Evolutionary conservation across 2,329 filamentous ascomycete genomes (phyloP), one percentile per base, ranked within the genome.

Genomic region (Talaromyces sp.): DNA sequence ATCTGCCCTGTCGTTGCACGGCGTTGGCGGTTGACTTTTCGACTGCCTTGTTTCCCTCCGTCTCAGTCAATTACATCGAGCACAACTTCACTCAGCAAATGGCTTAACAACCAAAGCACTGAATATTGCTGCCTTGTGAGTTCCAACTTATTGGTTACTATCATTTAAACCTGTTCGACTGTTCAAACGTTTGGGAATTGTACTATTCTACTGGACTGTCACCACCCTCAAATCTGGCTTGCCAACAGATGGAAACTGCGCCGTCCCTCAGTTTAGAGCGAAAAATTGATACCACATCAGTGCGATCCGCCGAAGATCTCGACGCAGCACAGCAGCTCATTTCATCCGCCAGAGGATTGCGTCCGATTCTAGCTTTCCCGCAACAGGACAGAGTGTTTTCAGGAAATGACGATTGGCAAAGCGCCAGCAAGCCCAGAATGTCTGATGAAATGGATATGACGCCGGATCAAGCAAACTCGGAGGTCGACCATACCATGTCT

Each of bases 261-360:
- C 71, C 71, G 68, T 74, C 75, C 67, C 67, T 75, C 70, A 70
- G 50, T 72, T 71, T 22, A 69, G 73, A 64, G 73, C 70, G 68
- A 67, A 76, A 61, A 70, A 75, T 71, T 77, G 77, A 67, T 78
- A 81, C 65, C n/a, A 11, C 52, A 31, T 37, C 50, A n/a, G n/a
- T 45, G 11, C 79, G 79, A 3, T 82, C 79, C 4, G 79, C 79
- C 31, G 79, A 82, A 71, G 79, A 82, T 68, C 69, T 82, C 50
- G 80, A 81, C 68, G 79, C 80, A 65, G 80, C 80, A 63, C 80
- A 80, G 70, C 80, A 82, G 72, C 71, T 82, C 65, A 77, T 82
- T 56, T 81, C 80, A 5, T 82, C 80, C 6, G 78, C 80, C 31
- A 77, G 79, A 66, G 79, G 77, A 47, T 79, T 75, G 66, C 77